A percentile compares a stretch with the other conserved stretches of the same genome.
These are phyloP conservation scores for Leishmania braziliensis DNA, from an alignment of 208 protist genomes.

Conservation along the genomic window DNA sequence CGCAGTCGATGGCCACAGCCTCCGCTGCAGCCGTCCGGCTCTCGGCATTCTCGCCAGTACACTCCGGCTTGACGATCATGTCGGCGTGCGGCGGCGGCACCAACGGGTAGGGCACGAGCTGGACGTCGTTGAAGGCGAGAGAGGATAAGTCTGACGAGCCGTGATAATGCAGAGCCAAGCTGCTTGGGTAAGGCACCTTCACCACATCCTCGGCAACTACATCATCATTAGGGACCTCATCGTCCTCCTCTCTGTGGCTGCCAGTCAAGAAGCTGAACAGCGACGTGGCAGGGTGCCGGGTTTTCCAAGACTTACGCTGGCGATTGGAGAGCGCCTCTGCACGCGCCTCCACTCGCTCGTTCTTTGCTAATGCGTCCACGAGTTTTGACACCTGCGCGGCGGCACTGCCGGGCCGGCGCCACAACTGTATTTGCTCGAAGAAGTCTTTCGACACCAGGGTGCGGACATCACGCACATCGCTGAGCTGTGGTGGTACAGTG, in stretches of 20 bases:
- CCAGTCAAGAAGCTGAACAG: neutral
- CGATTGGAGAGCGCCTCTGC: conserved; percentile 9
- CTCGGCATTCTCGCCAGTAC: neutral
- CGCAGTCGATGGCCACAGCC: neutral
- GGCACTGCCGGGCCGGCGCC: conserved; percentile 19
- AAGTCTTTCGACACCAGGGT: conserved; percentile 43
- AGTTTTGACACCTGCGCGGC: conserved; percentile 5
- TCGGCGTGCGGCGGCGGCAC: neutral
- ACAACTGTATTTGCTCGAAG: conserved; percentile 40
- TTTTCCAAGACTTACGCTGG: conserved; percentile 18
- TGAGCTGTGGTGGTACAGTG: conserved; percentile 17
- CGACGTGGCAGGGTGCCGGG: neutral
- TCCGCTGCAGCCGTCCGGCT: neutral
- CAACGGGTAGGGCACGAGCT: conserved; percentile 27
- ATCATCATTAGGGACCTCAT: neutral
- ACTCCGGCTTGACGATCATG: neutral
- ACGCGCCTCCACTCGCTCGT: conserved; percentile 17
- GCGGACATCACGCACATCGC: conserved; percentile 27
- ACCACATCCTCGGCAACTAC: neutral
- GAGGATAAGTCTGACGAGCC: neutral
- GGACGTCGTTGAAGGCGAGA: conserved; percentile 15
- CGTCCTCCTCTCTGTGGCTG: neutral
- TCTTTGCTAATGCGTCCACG: conserved; percentile 3
- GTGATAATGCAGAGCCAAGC: conserved; percentile 1
- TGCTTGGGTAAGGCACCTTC: conserved; percentile 10